phyloP scores from a whole-genome alignment of 1,139 yeast genomes.

The Candida gigantensis region DNA sequence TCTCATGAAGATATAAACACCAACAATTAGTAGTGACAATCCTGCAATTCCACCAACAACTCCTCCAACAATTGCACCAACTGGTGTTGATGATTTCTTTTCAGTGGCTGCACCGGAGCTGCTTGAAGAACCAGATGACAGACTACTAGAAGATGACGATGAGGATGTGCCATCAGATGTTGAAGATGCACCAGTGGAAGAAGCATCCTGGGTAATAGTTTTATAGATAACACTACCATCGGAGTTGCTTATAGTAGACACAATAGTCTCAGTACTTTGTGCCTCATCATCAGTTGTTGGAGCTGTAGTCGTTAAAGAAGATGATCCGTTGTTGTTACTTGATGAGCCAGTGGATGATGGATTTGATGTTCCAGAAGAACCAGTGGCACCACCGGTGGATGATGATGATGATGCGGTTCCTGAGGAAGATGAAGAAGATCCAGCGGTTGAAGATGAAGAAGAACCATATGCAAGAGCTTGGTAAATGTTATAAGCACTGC shows the following conservation, averaged over 20 bases:
- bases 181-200: constrained; percentile 23
- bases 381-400: no score
- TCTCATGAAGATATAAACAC: constrained; percentile 49
- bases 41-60: constrained; percentile 65
- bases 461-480: constrained; percentile 19
- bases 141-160: constrained; percentile 3
- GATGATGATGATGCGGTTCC: no score
- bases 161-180: constrained; percentile 18
- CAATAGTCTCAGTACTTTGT: constrained; percentile 8
- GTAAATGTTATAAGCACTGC: constrained; percentile 42
- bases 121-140: constrained; percentile 15
- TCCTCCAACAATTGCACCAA: constrained; percentile 68
- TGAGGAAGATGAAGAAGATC: constrained; percentile 5
- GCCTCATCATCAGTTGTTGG: constrained; percentile 4
- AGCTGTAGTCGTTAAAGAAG: no score
- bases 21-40: constrained; percentile 2
- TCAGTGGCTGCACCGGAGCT: constrained; percentile 14
- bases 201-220: constrained; percentile 13
- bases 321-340: no score
- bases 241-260: constrained; percentile 8
- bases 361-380: no score
- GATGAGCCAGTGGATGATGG: no score
- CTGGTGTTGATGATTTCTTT: constrained; percentile 16
- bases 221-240: constrained; percentile 11
- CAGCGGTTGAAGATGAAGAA: constrained; percentile 24